Base-by-base conservation (phyloP, 2,329 filamentous ascomycete species). In the Dactylellina drechsleri region DNA sequence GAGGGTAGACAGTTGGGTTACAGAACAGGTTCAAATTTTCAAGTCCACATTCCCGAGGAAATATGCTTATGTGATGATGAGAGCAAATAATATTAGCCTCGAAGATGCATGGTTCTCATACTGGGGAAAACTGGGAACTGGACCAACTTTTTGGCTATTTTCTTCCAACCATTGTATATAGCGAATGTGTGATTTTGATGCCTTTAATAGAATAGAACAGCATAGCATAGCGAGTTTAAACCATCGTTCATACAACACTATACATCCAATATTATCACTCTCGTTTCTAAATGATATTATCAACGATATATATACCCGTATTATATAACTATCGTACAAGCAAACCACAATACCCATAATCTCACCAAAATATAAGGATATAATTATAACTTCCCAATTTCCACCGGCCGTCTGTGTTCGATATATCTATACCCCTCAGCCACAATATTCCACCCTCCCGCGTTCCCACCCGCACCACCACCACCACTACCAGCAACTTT, bases 381-480 rank as follows among this genome's bases (percentile, higher is more conserved):
- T 36, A 3, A 10, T n/a, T 15, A 75, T 50, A 75, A 31, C 45
- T 75, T 75, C 12, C 71, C 71, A 20, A 75, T 53, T 28, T 62
- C 71, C 8, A n/a, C 52, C 36, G 64, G 64, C 45, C 64, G 53
- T 45, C 43, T 31, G 43, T 77, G 28, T 36, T 86, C 84, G 70
- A 85, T 85, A 77, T 87, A 89, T n/a, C 86, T 82, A 78, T 90
- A 90, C 0, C 88, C 88, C 49, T 85, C 82, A 16, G 87, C 87
- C 2, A 89, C 85, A 0, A 88, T 88, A 75, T 81, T 88, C 65
- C 78, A 5, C 31, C 78, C 76, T 10, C 40, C 12, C 82, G 82
- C 70, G 4, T 23, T 23, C 23, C 23, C 23, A 23, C 23, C 23
- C 23, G 23, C 23, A 23, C 23, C 16, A 47, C 43, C 43, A 47